phyloP scores from a whole-genome alignment of 805 yeast species.

The Deakozyma indianensis region DNA sequence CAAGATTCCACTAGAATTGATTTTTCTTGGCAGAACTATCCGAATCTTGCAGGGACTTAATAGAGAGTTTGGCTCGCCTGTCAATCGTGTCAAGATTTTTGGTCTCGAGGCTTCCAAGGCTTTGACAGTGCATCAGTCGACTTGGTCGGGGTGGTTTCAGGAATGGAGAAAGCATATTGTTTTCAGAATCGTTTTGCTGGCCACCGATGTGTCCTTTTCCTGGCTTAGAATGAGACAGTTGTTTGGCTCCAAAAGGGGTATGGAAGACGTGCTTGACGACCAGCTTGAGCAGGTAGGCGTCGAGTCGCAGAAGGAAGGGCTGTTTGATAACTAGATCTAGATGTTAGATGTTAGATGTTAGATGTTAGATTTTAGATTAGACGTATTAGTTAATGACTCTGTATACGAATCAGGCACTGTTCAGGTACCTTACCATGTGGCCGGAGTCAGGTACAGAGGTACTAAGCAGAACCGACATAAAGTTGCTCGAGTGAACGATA shows the following conservation, averaged over 20 bases:
- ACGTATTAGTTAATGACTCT: too few species aligned
- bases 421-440: too few species aligned
- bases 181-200: conserved; percentile 6
- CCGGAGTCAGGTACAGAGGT: too few species aligned
- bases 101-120: conserved; percentile 36
- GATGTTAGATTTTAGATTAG: too few species aligned
- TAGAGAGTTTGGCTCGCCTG: conserved; percentile 52
- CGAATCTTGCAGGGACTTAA: conserved; percentile 61
- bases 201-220: conserved; percentile 6
- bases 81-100: conserved; percentile 52
- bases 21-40: conserved; percentile 57
- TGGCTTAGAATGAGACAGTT: conserved; percentile 7
- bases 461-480: too few species aligned
- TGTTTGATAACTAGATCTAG: too few species aligned
- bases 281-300: conserved; percentile 6
- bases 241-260: conserved; percentile 7
- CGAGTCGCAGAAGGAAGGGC: not conserved
- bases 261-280: conserved; percentile 10
- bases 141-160: conserved; percentile 3
- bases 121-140: not conserved
- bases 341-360: too few species aligned
- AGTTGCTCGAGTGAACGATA: too few species aligned
- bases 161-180: conserved; percentile 5
- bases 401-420: too few species aligned
- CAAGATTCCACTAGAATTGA: conserved; percentile 50